Conservation (phyloP, 1,284 basidiomycete genomes). For the Naganishia sp. region DNA sequence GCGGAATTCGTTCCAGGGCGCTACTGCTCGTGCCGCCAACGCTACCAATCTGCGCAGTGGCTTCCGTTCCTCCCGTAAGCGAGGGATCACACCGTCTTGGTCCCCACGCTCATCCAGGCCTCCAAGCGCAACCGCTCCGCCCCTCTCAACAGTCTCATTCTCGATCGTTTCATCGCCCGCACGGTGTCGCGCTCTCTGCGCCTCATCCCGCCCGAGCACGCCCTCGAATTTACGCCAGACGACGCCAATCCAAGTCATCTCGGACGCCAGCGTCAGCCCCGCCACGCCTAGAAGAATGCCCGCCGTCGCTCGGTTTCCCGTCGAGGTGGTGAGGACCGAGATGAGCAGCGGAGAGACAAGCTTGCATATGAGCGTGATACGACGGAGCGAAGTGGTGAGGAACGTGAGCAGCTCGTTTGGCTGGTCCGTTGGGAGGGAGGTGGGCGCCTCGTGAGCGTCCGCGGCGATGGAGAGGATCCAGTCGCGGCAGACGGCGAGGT, state of each 20-base stretch:
- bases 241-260: constrained; percentile 51
- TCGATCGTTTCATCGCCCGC: background rate
- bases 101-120: background rate
- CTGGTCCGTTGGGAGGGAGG: too few relatives aligned
- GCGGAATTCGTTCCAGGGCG: constrained; percentile 55
- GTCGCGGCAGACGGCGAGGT: constrained; percentile 57
- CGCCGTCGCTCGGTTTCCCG: constrained; percentile 44
- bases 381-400: constrained; percentile 54
- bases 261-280: constrained; percentile 41
- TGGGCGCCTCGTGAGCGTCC: constrained; percentile 36
- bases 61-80: background rate
- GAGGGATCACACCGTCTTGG: too few relatives aligned
- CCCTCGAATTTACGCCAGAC: constrained; percentile 49
- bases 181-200: constrained; percentile 4
- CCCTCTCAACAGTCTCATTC: background rate
- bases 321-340: constrained; percentile 52
- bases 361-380: constrained; percentile 57
- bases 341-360: constrained; percentile 57
- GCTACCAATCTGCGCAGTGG: background rate
- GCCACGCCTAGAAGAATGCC: constrained; percentile 43
- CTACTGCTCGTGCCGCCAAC: background rate
- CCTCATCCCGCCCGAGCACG: constrained; percentile 36
- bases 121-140: background rate
- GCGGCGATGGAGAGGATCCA: constrained; percentile 44
- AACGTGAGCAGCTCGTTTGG: constrained; percentile 38